These are phyloP conservation scores for Gracilariopsis chorda DNA, from an alignment of 23 red algal genomes.

Conservation along the genomic window DNA sequence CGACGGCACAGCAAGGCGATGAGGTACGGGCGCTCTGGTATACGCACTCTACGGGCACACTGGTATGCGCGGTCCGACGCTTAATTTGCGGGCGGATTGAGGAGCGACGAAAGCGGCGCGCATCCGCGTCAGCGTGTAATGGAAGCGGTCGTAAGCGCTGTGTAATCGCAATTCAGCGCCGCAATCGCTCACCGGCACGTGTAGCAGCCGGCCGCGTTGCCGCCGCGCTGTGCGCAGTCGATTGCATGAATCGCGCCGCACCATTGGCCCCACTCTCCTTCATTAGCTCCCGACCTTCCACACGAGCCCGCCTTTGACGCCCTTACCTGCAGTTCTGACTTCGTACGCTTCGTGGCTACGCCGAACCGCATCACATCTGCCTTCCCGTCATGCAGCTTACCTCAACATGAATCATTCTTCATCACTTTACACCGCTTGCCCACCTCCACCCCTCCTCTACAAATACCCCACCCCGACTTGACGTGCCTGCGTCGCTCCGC, in stretches of 20 bases:
- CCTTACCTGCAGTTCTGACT: background rate
- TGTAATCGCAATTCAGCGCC: background rate
- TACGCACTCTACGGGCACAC: background rate
- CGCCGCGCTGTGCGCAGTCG: background rate
- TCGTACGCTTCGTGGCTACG: background rate
- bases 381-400: background rate
- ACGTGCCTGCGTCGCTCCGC: too few species aligned
- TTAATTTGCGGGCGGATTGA: background rate
- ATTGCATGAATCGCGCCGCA: background rate
- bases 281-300: background rate
- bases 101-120: background rate
- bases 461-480: background rate
- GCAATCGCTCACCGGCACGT: background rate
- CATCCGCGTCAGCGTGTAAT: background rate
- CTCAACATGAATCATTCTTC: background rate
- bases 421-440: background rate
- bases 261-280: background rate
- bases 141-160: background rate
- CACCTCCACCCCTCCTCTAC: background rate
- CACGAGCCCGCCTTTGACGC: background rate
- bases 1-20: background rate
- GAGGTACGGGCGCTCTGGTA: background rate
- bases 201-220: background rate
- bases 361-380: background rate
- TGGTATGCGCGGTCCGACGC: background rate